Evolutionary conservation across 345 rosid species (phyloP), one percentile per base, ranked within the genome.

Genomic region (Draba incana): DNA sequence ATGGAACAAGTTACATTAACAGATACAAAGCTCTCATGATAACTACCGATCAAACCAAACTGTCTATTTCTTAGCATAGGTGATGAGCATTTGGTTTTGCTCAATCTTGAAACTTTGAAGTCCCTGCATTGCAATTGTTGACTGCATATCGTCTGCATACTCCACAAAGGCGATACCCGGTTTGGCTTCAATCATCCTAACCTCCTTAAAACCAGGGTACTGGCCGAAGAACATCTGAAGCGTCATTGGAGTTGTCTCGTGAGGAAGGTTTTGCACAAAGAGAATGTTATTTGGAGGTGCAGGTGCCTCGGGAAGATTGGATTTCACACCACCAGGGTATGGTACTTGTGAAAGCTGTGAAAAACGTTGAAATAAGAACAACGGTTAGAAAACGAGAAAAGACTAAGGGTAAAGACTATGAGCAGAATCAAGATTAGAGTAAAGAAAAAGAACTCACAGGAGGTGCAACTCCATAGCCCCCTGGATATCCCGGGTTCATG

Each of bases 101-200:
- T 79, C 80, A 45, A 93, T 80, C 84, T 88, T 94, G 70, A 81
- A 87, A 69, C 88, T 82, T 78, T 91, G 98, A 59, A 91, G 95
- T 25, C 68, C 86, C 54, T 87, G 96, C 98, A 94, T 83, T 5
- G 97, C 99, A 3, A 80, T 83, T 0, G 95, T 85, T 15, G 99
- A 82, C 62, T 89, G 99, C 87, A 86, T 80, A 84, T 94, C 99
- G 16, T 94, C 92, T 14, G 80, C 80, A 60, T 73, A 91, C 83
- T 91, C 99, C 10, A 94, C 92, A 68, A 94, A 94, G 77, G 99
- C 99, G 8, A 94, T 94, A 28, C 99, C 98, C 0, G 99, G 99
- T 77, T 94, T 94, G 46, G 99, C 73, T 75, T 92, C 99, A 62
- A 94, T 81, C 96, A 89, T 94, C 78, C 98, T 85, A 23, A 91